Evolutionary conservation across 2,329 filamentous ascomycete genomes (phyloP), one percentile per base, ranked within the genome.

Genomic region (Helicocarpus griseus): DNA sequence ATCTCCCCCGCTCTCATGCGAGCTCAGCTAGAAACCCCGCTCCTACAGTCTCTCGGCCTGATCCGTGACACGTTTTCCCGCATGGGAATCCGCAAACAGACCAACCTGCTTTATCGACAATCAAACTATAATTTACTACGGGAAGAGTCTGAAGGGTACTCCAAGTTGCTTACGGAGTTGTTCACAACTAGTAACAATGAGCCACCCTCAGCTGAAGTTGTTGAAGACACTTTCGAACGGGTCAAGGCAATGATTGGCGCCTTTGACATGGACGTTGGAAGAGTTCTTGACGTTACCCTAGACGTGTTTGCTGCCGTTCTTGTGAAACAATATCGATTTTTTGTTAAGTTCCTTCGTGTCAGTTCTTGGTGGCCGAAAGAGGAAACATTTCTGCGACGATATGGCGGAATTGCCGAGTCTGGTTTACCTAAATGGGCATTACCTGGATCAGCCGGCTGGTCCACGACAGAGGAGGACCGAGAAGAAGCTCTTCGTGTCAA

Each of bases 301-400:
- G 93, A 98, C 64, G 89, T 97, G 29, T 95, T 95, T 63, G 93
- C 93, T 1, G 89, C 90, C 11, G 85, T 95, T 0, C 79, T 98
- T 49, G 87, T 98, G 61, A 94, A 94, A 64, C 89, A 95, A 58
- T 89, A 85, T 65, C 83, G 86, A 29, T 98, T 97, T 71, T 97
- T 96, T 62, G 85, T 97, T 65, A 95, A 95, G 65, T 83, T 97
- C 45, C 75, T 98, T 22, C 80, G 91, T 53, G 83, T 84, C 53
- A 97, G 91, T 71, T 95, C 91, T 22, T 98, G 93, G 93, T 98
- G 93, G 93, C 93, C 93, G 1, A 82, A 78, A 51, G 71, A 83
- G 47, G 81, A 80, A 47, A 76, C 78, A 29, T 65, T 74, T 9
- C 72, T 77, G 40, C 54, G 50, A 14, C 41, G 57, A 9, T 62